Evolutionary conservation across 1,139 yeast species (phyloP).

Genomic region (Hansenula lynferdii): DNA sequence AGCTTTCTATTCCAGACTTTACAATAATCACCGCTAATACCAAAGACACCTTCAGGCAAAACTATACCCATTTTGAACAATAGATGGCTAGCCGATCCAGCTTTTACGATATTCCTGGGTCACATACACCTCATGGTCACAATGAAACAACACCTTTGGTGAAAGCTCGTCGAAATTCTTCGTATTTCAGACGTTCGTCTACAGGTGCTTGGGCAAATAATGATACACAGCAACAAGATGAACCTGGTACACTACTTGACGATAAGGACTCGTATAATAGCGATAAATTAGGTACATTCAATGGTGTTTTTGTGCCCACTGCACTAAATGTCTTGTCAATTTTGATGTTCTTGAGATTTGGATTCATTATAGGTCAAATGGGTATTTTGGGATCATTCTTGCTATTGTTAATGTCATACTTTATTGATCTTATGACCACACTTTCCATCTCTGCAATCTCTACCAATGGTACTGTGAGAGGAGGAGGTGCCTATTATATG

Average conservation of each 20-base stretch:
- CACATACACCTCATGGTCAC: slow-evolving; percentile 23
- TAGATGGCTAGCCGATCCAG: slow-evolving; percentile 8
- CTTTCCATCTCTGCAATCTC: slow-evolving; percentile 74
- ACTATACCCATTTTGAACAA: no score
- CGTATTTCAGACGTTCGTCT: slow-evolving; percentile 13
- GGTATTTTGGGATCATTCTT: slow-evolving; percentile 62
- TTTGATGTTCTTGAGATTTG: slow-evolving; percentile 75
- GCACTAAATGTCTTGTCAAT: slow-evolving; percentile 73
- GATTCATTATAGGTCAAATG: slow-evolving; percentile 75
- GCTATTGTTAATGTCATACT: slow-evolving; percentile 54
- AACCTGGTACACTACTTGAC: neutral
- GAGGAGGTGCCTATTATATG: slow-evolving; percentile 86
- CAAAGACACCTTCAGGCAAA: no score
- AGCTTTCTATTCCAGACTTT: no score
- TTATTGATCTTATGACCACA: slow-evolving; percentile 64
- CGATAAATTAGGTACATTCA: slow-evolving; percentile 63
- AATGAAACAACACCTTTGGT: slow-evolving; percentile 23
- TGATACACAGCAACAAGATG: neutral
- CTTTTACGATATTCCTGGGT: slow-evolving; percentile 28
- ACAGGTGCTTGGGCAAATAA: neutral
- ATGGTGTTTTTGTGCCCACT: slow-evolving; percentile 78
- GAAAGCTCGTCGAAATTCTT: slow-evolving; percentile 4
- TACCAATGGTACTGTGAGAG: slow-evolving; percentile 77
- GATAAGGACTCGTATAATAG: neutral
- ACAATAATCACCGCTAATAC: no score